phyloP scores from a whole-genome alignment of 768 basidiomycete genomes.

The Naematelia encephala region DNA sequence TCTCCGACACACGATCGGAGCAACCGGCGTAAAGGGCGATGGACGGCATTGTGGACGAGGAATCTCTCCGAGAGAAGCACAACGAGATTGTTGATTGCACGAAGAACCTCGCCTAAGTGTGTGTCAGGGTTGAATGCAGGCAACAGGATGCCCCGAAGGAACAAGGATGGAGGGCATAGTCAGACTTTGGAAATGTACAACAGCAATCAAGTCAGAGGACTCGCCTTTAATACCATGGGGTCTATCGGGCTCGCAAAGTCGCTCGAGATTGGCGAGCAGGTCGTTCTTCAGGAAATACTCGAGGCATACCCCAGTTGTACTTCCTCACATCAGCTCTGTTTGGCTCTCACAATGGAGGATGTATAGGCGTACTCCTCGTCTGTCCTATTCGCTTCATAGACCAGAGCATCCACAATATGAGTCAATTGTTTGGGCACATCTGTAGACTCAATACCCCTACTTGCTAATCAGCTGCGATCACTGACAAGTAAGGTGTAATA shows the following conservation, averaged over 20 bases:
- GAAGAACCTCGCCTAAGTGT: slow-evolving; percentile 74
- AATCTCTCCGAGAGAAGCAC: slow-evolving; percentile 89
- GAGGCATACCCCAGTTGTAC: slow-evolving; percentile 80
- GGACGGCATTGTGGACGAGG: slow-evolving; percentile 83
- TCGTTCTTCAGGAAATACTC: slow-evolving; percentile 91
- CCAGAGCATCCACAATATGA: slow-evolving; percentile 78
- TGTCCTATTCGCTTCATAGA: slow-evolving; percentile 76
- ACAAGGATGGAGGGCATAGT: no score
- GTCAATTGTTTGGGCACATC: slow-evolving; percentile 72
- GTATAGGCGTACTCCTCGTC: slow-evolving; percentile 68
- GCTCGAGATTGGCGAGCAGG: slow-evolving; percentile 77
- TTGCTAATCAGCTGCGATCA: neutral
- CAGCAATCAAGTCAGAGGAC: no score
- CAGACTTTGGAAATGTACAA: no score
- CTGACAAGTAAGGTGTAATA: neutral
- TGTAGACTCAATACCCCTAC: slow-evolving; percentile 72
- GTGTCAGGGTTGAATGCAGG: no score
- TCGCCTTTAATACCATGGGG: slow-evolving; percentile 75
- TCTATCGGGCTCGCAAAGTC: slow-evolving; percentile 76
- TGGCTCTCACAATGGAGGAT: neutral
- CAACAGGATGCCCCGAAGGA: no score
- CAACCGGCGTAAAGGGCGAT: slow-evolving; percentile 78
- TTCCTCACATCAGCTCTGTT: slow-evolving; percentile 43
- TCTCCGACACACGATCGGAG: slow-evolving; percentile 87
- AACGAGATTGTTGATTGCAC: slow-evolving; percentile 84